Conservation (phyloP, 768 basidiomycete species). For the Hypsizygus marmoreus region DNA sequence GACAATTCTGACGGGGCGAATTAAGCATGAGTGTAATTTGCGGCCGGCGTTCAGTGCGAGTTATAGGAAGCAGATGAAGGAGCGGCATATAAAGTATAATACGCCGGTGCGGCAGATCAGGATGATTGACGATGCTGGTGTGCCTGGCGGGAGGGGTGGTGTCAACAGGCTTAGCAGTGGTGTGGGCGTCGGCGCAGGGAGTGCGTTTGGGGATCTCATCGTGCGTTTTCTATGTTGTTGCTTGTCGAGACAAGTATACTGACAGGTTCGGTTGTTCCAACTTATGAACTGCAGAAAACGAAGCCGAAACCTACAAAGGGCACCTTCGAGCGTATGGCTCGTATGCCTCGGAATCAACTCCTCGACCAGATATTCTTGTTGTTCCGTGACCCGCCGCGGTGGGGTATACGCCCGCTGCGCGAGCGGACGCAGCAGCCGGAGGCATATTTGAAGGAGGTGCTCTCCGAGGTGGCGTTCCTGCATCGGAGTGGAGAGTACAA, state of each 20-base stretch:
- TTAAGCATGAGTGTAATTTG: conserved; percentile 80
- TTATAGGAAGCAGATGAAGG: conserved; percentile 74
- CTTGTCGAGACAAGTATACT: too few relatives aligned
- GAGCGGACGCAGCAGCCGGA: conserved; percentile 87
- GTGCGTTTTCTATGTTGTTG: too few relatives aligned
- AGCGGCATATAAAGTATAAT: conserved; percentile 65
- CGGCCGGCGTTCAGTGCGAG: conserved; percentile 66
- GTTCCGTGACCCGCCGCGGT: conserved; percentile 79
- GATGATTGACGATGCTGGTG: conserved; percentile 73
- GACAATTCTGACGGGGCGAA: conserved; percentile 75
- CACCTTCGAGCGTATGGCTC: conserved; percentile 85
- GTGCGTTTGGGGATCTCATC: conserved; percentile 64
- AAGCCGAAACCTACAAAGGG: conserved; percentile 71
- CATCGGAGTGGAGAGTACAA: conserved; percentile 82
- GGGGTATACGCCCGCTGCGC: conserved; percentile 76
- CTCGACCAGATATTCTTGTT: conserved; percentile 78
- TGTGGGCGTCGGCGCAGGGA: conserved; percentile 56
- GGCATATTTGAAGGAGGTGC: conserved; percentile 81
- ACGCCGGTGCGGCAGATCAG: conserved; percentile 66
- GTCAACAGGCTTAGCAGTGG: conserved; percentile 82
- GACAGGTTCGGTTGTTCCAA: too few relatives aligned
- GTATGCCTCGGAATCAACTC: conserved; percentile 87
- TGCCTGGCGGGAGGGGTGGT: conserved; percentile 68
- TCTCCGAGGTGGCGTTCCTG: conserved; percentile 73
- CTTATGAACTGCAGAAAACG: conserved; percentile 46